Evolutionary conservation across 2,329 filamentous ascomycete genomes (phyloP).

Genomic region (Sporothrix variecibatus): DNA sequence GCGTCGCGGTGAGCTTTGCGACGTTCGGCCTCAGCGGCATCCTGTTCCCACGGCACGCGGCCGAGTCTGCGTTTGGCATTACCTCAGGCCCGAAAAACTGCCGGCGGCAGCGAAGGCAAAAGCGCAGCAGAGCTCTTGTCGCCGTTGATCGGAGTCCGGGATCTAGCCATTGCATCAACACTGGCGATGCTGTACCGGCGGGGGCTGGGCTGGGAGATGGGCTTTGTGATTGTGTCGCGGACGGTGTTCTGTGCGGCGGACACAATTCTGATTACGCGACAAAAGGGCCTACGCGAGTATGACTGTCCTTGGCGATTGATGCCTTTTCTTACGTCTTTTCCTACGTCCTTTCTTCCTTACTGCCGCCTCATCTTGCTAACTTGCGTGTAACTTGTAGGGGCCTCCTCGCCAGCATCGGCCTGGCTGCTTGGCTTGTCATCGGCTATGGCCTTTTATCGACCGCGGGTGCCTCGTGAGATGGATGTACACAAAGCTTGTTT

Average conservation of each 20-base stretch:
- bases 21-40: slow-evolving; percentile 25
- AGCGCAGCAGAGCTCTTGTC: slow-evolving; percentile 25
- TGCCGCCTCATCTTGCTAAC: neutral
- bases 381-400: neutral
- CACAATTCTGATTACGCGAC: slow-evolving; percentile 23
- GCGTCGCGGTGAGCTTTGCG: slow-evolving; percentile 23
- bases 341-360: neutral
- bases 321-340: neutral
- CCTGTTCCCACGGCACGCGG: slow-evolving; percentile 9
- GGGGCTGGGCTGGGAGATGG: slow-evolving; percentile 29
- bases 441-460: neutral
- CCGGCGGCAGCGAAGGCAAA: neutral
- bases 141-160: slow-evolving; percentile 31
- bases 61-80: slow-evolving; percentile 15
- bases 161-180: slow-evolving; percentile 30
- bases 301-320: neutral
- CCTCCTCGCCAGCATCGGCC: slow-evolving; percentile 13
- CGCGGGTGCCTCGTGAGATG: neutral
- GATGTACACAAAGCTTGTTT: neutral
- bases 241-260: slow-evolving; percentile 31
- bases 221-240: slow-evolving; percentile 31
- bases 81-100: neutral
- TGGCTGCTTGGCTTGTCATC: slow-evolving; percentile 14
- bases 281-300: slow-evolving; percentile 21
- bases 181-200: slow-evolving; percentile 28